A percentile compares a stretch with the other conserved stretches of the same genome.
Evolutionary conservation across 2,329 filamentous ascomycete species (phyloP).

Genomic region (Lithohypha guttulata): DNA sequence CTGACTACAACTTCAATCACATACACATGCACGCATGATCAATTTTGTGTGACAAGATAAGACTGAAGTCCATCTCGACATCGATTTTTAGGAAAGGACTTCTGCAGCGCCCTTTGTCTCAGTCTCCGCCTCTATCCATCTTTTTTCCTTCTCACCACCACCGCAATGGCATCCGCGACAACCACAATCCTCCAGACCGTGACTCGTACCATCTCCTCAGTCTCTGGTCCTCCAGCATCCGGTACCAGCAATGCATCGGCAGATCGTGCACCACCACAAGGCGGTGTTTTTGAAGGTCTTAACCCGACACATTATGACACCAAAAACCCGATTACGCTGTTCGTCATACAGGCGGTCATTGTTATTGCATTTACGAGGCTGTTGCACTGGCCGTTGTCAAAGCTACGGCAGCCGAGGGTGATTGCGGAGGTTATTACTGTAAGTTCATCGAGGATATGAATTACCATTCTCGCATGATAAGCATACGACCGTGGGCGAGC

Average conservation of each 20-base stretch:
- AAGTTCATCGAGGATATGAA: not conserved
- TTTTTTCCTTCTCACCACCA: too few relatives aligned
- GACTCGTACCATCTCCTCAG: conserved; percentile 16
- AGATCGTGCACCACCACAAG: conserved; percentile 42
- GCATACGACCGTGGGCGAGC: too few relatives aligned
- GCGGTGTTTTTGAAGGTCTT: conserved; percentile 59
- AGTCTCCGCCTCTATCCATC: too few relatives aligned
- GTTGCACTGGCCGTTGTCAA: conserved; percentile 65
- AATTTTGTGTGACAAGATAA: too few relatives aligned
- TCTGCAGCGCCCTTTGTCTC: too few relatives aligned
- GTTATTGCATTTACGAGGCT: conserved; percentile 66
- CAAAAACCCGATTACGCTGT: conserved; percentile 61
- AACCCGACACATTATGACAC: conserved; percentile 59
- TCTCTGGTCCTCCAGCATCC: conserved; percentile 12
- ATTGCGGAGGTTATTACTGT: conserved; percentile 76
- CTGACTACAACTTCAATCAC: too few relatives aligned
- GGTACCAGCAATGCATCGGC: conserved; percentile 21
- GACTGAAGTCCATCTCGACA: too few relatives aligned
- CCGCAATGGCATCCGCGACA: conserved; percentile 6
- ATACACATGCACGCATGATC: too few relatives aligned
- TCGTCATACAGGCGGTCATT: conserved; percentile 64
- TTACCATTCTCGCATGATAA: too few relatives aligned
- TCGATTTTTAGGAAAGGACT: too few relatives aligned
- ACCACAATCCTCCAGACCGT: conserved; percentile 6
- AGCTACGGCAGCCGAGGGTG: conserved; percentile 67